Evolutionary conservation across 371 early-diverging fungal species (phyloP).

Genomic region (Entomophthora muscae): DNA sequence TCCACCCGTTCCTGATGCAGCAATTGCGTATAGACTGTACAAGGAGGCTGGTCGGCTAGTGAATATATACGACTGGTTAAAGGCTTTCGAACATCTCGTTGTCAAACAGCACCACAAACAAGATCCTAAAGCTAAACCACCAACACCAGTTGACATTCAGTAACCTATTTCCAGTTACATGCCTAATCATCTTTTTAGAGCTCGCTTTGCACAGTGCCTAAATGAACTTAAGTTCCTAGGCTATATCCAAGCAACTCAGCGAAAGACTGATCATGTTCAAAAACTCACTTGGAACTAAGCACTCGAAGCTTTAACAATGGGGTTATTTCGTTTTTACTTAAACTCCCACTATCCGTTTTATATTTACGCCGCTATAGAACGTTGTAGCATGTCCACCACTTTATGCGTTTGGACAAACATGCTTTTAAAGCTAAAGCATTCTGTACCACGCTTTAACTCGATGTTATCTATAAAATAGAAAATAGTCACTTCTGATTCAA

Average conservation of each 20-base stretch:
- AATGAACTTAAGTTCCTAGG: constrained; percentile 77
- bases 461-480: too few species aligned
- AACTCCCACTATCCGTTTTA: too few species aligned
- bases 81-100: constrained; percentile 53
- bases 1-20: constrained; percentile 56
- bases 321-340: too few species aligned
- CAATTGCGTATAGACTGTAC: constrained; percentile 71
- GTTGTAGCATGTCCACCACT: too few species aligned
- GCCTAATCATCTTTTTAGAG: constrained; percentile 19
- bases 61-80: constrained; percentile 82
- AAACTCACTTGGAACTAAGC: constrained; percentile 60
- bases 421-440: too few species aligned
- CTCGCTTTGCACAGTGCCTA: constrained; percentile 68
- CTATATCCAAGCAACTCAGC: constrained; percentile 65
- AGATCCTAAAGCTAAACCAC: constrained; percentile 7
- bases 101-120: constrained; percentile 16
- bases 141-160: neutral
- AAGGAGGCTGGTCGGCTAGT: constrained; percentile 82
- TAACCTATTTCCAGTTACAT: neutral
- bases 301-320: too few species aligned
- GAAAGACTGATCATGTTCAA: constrained; percentile 84
- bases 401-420: too few species aligned
- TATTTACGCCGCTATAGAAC: too few species aligned
- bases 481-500: too few species aligned
- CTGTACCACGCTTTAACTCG: too few species aligned